Percentiles rank a stretch among this genome's conserved stretches.
These are phyloP conservation scores for Plectosphaerella sp. DNA, from an alignment of 2,329 filamentous ascomycete species.

Conservation along the genomic window DNA sequence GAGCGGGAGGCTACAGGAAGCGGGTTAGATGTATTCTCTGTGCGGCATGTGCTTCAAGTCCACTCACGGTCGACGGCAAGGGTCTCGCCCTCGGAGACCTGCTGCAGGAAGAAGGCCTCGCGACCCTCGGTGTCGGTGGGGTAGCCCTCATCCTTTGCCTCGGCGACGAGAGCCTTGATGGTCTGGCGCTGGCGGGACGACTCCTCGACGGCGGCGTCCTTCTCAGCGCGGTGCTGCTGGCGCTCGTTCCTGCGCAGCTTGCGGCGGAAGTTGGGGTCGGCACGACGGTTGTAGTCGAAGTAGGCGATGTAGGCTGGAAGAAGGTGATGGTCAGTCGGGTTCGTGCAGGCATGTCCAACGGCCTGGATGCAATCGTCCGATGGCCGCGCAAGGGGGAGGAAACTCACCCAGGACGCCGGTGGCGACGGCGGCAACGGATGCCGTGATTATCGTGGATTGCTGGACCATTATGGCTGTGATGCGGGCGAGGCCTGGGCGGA, in stretches of 20 bases:
- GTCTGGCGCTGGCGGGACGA: conserved; percentile 64
- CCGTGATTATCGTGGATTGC: conserved; percentile 52
- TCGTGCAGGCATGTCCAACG: too few species aligned
- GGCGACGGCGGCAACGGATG: conserved; percentile 56
- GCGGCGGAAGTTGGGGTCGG: conserved; percentile 61
- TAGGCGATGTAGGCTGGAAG: conserved; percentile 58
- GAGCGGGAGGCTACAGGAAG: conserved; percentile 20
- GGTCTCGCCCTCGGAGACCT: conserved; percentile 83
- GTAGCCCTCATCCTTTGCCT: conserved; percentile 88
- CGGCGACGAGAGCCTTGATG: conserved; percentile 71
- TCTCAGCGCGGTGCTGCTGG: conserved; percentile 64
- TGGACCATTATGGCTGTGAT: conserved; percentile 33
- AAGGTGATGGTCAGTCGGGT: too few species aligned
- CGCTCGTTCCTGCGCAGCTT: conserved; percentile 71
- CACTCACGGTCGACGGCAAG: conserved; percentile 76
- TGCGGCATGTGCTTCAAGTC: neutral
- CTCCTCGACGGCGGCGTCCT: conserved; percentile 65
- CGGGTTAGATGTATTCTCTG: neutral
- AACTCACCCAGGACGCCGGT: conserved; percentile 55
- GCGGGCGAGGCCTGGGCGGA: neutral
- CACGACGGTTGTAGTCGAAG: conserved; percentile 65
- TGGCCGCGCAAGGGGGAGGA: neutral
- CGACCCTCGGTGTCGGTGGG: conserved; percentile 86
- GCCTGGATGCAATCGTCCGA: too few species aligned
- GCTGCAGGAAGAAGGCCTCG: conserved; percentile 94